Conservation (phyloP, 192 early-diverging fungal species). For the Mortierella claussenii region DNA sequence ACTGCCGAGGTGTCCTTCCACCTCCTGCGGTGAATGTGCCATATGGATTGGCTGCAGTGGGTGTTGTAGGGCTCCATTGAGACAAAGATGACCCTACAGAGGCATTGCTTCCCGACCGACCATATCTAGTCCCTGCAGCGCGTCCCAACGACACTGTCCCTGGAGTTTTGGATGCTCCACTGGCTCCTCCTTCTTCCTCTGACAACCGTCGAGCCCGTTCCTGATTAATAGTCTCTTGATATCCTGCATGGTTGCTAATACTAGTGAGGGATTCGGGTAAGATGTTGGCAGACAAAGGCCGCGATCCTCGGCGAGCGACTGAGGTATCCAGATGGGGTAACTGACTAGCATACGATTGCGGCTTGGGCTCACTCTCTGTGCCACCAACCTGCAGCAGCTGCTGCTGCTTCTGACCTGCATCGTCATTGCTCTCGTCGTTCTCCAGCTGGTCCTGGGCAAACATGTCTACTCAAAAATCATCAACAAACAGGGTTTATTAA, state of each 20-base stretch:
- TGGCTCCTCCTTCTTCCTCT: constrained; percentile 20
- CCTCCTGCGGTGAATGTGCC: constrained; percentile 19
- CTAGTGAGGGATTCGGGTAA: constrained; percentile 43
- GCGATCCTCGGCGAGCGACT: background rate
- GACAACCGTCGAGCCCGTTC: constrained; percentile 27
- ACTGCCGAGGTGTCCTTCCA: constrained; percentile 9
- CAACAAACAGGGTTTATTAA: too few relatives aligned
- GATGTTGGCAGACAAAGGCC: constrained; percentile 33
- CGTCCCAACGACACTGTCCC: constrained; percentile 22
- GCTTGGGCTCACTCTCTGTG: background rate
- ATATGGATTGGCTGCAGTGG: constrained; percentile 22
- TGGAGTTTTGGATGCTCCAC: constrained; percentile 5
- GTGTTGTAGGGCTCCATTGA: constrained; percentile 26
- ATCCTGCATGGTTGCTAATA: constrained; percentile 33
- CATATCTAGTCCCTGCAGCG: constrained; percentile 6
- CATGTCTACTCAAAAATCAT: background rate
- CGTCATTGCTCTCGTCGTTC: background rate
- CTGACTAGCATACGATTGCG: background rate
- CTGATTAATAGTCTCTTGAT: constrained; percentile 1
- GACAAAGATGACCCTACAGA: background rate
- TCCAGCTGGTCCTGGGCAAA: constrained; percentile 1
- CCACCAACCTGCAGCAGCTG: background rate
- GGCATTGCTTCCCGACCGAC: constrained; percentile 24
- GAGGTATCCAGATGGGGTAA: background rate
- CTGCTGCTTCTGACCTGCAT: constrained; percentile 3